Evolutionary conservation across 139 green algal species (phyloP), one percentile per base, ranked within the genome.

Genomic region (Diplosphaera chodatii): DNA sequence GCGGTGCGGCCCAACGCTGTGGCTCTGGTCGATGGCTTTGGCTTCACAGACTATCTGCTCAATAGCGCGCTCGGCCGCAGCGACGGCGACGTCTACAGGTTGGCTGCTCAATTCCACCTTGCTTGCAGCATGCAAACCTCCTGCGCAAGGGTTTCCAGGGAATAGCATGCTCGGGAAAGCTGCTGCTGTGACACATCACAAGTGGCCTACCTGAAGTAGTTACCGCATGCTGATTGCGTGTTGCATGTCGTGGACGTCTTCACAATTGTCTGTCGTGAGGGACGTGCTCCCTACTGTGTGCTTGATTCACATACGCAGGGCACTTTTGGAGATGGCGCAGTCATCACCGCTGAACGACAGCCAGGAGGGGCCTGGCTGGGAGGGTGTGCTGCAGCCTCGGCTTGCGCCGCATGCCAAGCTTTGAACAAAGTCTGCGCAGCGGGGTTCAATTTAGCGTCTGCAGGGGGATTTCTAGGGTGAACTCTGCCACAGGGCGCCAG

Each of bases 11-110:
- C 89, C 59, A 86, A 97, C 74, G 91, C 91, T 0, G 85, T 97
- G 13, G 76, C 79, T 4, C 80, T 97, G 73, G 89, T 94, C 34
- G 92, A 97, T 75, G 77, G 81, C 13, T 95, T 96, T 74, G 90
- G 68, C 55, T 86, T 90, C 71, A 69, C 85, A 15, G 91, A 97
- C 85, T 97, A 94, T 74, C 55, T 84, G 41, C 82, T 97, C 40
- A 89, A 94, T 84, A 87, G 73, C 20, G 90, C 89, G 3, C 76
- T 96, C 67, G 91, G 91, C 5, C 73, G 85, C 23, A 63, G 32
- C 6, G 91, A 97, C 62, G 90, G 91, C 1, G 85, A 97, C 69
- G 91, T 95, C 40, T 96, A 96, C 74, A 62, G 37, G 3, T 56
- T 0, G 28, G 31, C 1, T 23, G 69, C 33, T 48, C 13, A 68